Conservation (phyloP, 75 land plant genomes). For the Pinus albicaulis region DNA sequence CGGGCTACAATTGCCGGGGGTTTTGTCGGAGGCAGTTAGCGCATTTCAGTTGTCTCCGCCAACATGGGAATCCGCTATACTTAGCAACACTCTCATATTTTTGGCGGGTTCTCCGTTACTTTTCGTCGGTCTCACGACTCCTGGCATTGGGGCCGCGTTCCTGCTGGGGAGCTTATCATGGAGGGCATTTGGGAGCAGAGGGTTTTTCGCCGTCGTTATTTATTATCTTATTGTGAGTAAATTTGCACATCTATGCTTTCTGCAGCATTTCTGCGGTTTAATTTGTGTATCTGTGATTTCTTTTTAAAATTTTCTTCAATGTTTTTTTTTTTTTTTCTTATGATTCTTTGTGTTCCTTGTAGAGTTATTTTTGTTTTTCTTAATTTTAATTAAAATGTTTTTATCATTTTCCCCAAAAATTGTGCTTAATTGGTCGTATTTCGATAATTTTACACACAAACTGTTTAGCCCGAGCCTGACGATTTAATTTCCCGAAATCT, state of each 20-base stretch:
- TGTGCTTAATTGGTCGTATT: too few species aligned
- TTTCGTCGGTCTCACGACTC: slow-evolving; percentile 58
- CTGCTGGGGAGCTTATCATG: slow-evolving; percentile 74
- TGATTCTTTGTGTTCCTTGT: not conserved
- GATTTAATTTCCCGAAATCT: too few species aligned
- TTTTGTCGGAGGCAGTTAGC: not conserved
- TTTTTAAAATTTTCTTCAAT: not conserved
- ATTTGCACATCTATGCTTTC: not conserved
- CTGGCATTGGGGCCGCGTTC: slow-evolving; percentile 78
- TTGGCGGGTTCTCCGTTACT: slow-evolving; percentile 71
- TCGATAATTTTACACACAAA: too few species aligned
- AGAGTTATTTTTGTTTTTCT: not conserved
- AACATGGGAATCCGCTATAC: slow-evolving; percentile 76
- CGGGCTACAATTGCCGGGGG: not conserved
- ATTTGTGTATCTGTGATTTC: not conserved
- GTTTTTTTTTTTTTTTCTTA: not conserved
- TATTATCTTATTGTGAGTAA: slow-evolving; percentile 74
- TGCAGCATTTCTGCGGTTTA: not conserved
- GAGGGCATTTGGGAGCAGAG: slow-evolving; percentile 80
- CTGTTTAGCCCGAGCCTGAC: too few species aligned
- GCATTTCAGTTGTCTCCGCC: slow-evolving; percentile 39
- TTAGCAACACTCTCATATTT: slow-evolving; percentile 65
- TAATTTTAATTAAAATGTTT: not conserved
- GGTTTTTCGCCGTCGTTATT: slow-evolving; percentile 69
- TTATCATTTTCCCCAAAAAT: too few species aligned